Evolutionary conservation across 176 grass and related monocot genomes (phyloP), one percentile per base, ranked within the genome.

Genomic region (Ensete glaucum): DNA sequence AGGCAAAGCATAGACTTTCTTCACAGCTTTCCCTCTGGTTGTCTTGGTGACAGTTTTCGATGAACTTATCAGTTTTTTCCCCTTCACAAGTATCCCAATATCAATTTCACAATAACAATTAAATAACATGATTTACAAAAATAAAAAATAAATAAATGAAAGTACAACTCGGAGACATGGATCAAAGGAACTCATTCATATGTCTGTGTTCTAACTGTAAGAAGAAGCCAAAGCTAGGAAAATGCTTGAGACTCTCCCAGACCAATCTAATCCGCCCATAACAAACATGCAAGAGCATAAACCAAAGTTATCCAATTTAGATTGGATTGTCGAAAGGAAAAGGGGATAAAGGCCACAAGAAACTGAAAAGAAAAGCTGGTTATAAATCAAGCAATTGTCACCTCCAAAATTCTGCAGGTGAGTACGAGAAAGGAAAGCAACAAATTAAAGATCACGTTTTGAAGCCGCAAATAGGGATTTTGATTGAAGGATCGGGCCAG

Each of bases 1-100:
- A 6, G 85, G 78, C 53, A 98, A 73, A 79, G 90, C 82, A 77
- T 93, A 98, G 52, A 91, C 84, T 84, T 98, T 93, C 87, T 98
- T 98, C 80, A 64, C 84, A 19, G 90, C 62, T 82, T 83, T 93
- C 7, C 43, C 75, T 71, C 55, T 89, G 53, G 58, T 79, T 56
- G 60, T 80, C 69, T 87, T 87, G n/a, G 72, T 88, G 68, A 75
- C 79, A 66, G 78, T 63, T 64, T 72, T 85, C 15, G 78, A 77
- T 26, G 89, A 82, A 69, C 58, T 85, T 50, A 78, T 50, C 8
- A 34, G 60, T 53, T 81, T 53, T 81, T 81, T 88, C 24, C 67
- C 85, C 77, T 81, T 88, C 69, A 76, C 50, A 69, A 76, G 26
- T 43, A 29, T 29, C 3, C 1, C 52, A 25, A 63, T 73, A 48